Conservation (phyloP, 495 filamentous ascomycete species). For the Neurospora discreta region DNA sequence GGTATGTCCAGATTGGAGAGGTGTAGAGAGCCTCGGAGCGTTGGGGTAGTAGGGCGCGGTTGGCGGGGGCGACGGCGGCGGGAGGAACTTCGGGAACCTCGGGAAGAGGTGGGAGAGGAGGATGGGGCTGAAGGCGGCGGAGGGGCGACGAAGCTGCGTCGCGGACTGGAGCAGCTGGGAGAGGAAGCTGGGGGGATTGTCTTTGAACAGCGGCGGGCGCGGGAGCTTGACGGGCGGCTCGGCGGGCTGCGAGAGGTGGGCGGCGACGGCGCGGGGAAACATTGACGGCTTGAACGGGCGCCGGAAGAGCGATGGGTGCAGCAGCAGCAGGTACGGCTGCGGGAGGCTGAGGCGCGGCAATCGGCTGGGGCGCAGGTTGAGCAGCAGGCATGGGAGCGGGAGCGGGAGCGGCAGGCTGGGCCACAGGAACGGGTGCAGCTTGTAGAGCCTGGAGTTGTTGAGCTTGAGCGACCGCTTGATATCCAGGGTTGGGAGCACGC, state of each 20-base stretch:
- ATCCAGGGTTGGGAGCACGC: neutral
- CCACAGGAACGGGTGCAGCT: neutral
- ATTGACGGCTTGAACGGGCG: neutral
- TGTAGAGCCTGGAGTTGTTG: neutral
- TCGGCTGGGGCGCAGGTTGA: neutral
- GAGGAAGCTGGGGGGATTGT: neutral
- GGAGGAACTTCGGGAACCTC: no score
- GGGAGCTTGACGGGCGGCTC: neutral
- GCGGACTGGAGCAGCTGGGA: neutral
- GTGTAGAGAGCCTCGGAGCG: no score
- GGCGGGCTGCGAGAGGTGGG: no score
- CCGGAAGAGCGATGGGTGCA: no score
- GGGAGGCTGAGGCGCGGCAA: neutral
- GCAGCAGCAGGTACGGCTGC: neutral
- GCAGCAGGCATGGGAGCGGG: no score
- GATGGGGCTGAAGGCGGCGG: no score
- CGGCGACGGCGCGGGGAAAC: neutral
- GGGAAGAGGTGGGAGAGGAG: neutral
- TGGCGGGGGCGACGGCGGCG: no score
- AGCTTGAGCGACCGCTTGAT: neutral
- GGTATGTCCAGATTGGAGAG: no score
- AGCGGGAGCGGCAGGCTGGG: neutral
- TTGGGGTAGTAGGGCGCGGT: no score
- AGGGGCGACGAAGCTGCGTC: neutral
- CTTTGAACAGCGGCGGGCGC: neutral